Base-by-base conservation (phyloP, 2,329 filamentous ascomycete genomes). In the Hypoxylon sp. region DNA sequence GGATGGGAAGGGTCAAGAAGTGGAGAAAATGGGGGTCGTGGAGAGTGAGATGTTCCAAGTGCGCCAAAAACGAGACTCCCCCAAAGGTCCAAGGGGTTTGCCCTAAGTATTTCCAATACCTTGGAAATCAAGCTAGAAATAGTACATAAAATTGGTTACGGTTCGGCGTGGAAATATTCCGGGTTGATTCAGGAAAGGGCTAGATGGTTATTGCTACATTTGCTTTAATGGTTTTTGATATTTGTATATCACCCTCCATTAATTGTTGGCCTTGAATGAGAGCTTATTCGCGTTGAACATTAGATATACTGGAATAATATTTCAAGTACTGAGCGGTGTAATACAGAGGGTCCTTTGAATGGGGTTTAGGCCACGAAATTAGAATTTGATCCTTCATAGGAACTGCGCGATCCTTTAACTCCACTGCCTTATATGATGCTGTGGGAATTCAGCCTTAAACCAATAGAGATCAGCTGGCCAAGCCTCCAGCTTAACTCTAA, bases 21-120 rank as follows among this genome's bases (percentile, higher is more conserved):
- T 67, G 59, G 63, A 67, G 46, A 49, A 63, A 25, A 30, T 63
- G 38, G 60, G 49, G 17, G 34, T 48, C n/a, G 11, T 60, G 41
- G 58, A 63, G 13, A 67, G 63, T 11, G 53, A 62, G 52, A 36
- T 32, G 19, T 67, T 67, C 49, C 36, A 49, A 17, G 63, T 63
- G 53, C 30, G 17, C 13, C 19, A 49, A 48, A 38, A 28, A 43
- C 30, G 55, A 9, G 30, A 19, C 9, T 34, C 25, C n/a, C 6
- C 38, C 2, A 56, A 14, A 28, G 28, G n/a, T 17, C 21, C 14
- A 21, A 23, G 21, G 19, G 13, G 13, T 36, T 10, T 45, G 23
- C 10, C 9, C 14, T 9, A 11, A 13, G 28, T 14, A 10, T 17
- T 23, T 21, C 10, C 36, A 34, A 51, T 19, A 5, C 21, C 14